These are phyloP conservation scores for Metschnikowia amazonensis DNA, from an alignment of 805 yeast species.

Conservation along the genomic window DNA sequence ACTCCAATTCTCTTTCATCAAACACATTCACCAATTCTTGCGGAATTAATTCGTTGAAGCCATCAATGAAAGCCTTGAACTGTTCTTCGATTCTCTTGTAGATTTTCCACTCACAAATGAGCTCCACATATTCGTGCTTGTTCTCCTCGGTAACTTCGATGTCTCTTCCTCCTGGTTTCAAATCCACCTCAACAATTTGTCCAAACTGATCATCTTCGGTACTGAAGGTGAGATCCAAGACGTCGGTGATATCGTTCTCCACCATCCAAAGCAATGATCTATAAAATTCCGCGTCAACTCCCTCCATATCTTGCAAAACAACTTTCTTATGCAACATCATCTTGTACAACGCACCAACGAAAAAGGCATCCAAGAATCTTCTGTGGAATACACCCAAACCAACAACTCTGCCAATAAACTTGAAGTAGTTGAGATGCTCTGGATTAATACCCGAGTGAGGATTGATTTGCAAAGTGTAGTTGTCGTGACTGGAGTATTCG, in stretches of 20 bases:
- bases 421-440: slow-evolving; percentile 96
- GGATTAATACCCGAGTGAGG: slow-evolving; percentile 97
- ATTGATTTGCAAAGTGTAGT: slow-evolving; percentile 95
- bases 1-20: slow-evolving; percentile 95
- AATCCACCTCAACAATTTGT: slow-evolving; percentile 80
- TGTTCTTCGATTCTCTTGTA: slow-evolving; percentile 91
- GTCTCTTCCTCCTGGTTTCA: slow-evolving; percentile 83
- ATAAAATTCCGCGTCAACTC: slow-evolving; percentile 96
- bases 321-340: slow-evolving; percentile 96
- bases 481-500: slow-evolving; percentile 97
- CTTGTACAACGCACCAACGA: slow-evolving; percentile 96
- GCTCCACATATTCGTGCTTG: slow-evolving; percentile 91
- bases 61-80: slow-evolving; percentile 93
- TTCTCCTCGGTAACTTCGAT: slow-evolving; percentile 86
- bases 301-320: slow-evolving; percentile 95
- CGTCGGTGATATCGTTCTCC: slow-evolving; percentile 83
- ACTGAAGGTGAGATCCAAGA: slow-evolving; percentile 84
- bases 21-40: slow-evolving; percentile 94
- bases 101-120: slow-evolving; percentile 94
- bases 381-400: slow-evolving; percentile 98
- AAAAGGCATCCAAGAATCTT: slow-evolving; percentile 95
- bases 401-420: slow-evolving; percentile 96
- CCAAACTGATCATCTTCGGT: slow-evolving; percentile 94
- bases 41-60: slow-evolving; percentile 95
- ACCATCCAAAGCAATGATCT: slow-evolving; percentile 93